Base-by-base conservation (phyloP, 1,284 basidiomycete species). In the Moesziomyces antarcticus region DNA sequence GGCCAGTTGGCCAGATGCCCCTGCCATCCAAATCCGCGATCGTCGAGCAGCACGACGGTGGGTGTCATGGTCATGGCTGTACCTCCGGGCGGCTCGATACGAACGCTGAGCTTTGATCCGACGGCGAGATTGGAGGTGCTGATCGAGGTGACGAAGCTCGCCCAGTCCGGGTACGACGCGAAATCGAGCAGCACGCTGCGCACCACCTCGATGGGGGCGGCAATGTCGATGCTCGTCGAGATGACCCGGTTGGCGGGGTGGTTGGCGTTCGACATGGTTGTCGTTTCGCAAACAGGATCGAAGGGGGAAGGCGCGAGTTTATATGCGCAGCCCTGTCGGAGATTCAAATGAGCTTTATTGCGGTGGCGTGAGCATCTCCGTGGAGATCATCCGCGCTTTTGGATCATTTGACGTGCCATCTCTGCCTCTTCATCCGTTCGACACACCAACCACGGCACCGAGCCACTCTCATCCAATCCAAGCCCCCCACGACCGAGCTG, bases 371-470 rank as follows among this genome's bases (percentile, higher is more conserved):
- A 6, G 25, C 44, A 54, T 47, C 52, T 54, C 52, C 52, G 21
- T 46, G 52, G 52, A 54, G 52, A 54, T 54, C 25, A 24, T 27
- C 27, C 18, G 21, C 6, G 35, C 53, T 8, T 41, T 18, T 3
- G 21, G 10, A 14, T 11, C 37, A 14, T 11, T 40, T 4, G 16
- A 40, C 33, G 48, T 22, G 56, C 55, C 61, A 57, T 57, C 40
- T 64, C 45, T 16, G 40, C 40, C 25, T 57, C 55, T 45, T 57
- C 61, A 33, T 57, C 61, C 4, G 55, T 64, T 50, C 47, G 33
- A 20, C 53, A 56, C 21, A 70, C 61, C 22, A 70, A 44, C 66
- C 66, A 70, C 18, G 55, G 61, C 21, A 70, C 59, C 14, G 52
- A 18, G 4, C 45, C 42, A 37, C 14, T 24, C 14, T 14, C 18